phyloP scores from a whole-genome alignment of 768 basidiomycete genomes.

The Podaxis sp. region DNA sequence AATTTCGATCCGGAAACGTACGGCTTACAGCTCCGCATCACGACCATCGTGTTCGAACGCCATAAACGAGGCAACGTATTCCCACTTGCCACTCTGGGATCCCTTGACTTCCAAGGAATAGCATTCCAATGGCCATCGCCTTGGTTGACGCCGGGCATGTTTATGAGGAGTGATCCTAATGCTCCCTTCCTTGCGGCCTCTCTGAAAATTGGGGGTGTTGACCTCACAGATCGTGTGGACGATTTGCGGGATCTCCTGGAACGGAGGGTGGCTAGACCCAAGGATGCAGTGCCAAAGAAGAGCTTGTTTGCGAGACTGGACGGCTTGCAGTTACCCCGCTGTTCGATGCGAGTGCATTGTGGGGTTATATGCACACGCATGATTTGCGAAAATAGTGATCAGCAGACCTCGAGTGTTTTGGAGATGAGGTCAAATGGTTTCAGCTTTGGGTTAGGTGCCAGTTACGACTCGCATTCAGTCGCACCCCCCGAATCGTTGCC shows the following conservation, averaged over 20 bases:
- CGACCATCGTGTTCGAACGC: constrained; percentile 43
- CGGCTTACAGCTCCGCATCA: constrained; percentile 36
- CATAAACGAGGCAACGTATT: constrained; percentile 27
- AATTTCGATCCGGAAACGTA: constrained; percentile 46
- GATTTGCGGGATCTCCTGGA: constrained; percentile 39
- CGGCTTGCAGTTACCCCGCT: constrained; percentile 5
- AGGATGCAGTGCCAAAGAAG: constrained; percentile 1
- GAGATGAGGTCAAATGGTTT: constrained; percentile 58
- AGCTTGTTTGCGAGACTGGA: constrained; percentile 1
- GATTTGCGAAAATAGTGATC: constrained; percentile 38
- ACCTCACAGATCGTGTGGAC: constrained; percentile 52
- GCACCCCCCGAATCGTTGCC: constrained; percentile 3
- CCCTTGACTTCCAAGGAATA: constrained; percentile 35
- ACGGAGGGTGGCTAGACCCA: constrained; percentile 12
- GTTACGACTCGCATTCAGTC: constrained; percentile 37
- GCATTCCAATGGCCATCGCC: constrained; percentile 60
- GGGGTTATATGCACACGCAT: constrained; percentile 49
- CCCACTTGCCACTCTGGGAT: constrained; percentile 40
- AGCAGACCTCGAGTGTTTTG: constrained; percentile 42
- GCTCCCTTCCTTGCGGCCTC: constrained; percentile 49
- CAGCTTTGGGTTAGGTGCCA: constrained; percentile 24
- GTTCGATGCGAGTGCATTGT: constrained; percentile 37
- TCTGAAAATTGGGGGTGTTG: constrained; percentile 37
- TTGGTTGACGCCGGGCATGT: constrained; percentile 44
- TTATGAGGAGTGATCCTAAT: constrained; percentile 55